A percentile compares a stretch with the other conserved stretches of the same genome.
These are phyloP conservation scores for Dictyostelium firmibasis DNA, from an alignment of 78 protist species.

Conservation along the genomic window DNA sequence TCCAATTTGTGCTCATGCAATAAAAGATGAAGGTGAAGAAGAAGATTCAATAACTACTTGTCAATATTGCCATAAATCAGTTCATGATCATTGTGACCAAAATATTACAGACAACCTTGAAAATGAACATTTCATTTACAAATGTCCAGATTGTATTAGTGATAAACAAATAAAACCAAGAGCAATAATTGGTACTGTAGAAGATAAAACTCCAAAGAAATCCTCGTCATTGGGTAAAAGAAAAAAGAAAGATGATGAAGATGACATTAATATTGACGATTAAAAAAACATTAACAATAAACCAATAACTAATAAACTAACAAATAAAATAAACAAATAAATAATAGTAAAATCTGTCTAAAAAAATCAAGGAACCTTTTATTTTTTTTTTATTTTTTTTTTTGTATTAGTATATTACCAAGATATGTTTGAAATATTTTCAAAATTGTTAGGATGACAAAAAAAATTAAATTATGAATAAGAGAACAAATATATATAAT, in stretches of 20 bases:
- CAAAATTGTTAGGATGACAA: no score
- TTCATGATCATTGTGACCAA: slow-evolving; percentile 51
- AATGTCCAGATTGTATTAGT: slow-evolving; percentile 28
- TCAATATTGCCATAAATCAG: slow-evolving; percentile 23
- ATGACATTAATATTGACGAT: slow-evolving; percentile 51
- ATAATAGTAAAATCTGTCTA: background rate
- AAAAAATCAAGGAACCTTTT: no score
- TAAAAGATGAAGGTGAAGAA: background rate
- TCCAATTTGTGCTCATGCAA: slow-evolving; percentile 19
- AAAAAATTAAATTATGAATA: no score
- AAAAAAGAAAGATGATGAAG: slow-evolving; percentile 22
- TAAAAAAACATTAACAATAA: background rate
- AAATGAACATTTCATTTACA: background rate
- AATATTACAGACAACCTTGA: slow-evolving; percentile 6
- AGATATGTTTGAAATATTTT: no score
- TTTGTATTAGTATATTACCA: no score
- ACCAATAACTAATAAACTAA: background rate
- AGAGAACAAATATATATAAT: no score
- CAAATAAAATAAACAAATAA: background rate
- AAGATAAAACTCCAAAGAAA: slow-evolving; percentile 5
- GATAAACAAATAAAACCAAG: slow-evolving; percentile 20
- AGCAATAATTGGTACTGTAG: slow-evolving; percentile 7
- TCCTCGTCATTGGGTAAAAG: background rate
- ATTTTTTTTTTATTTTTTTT: no score
- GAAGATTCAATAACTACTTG: slow-evolving; percentile 34